A percentile compares a stretch with the other conserved stretches of the same genome.
Conservation (phyloP, 2,329 filamentous ascomycete genomes). For the Cordyceps cateniannulata region DNA sequence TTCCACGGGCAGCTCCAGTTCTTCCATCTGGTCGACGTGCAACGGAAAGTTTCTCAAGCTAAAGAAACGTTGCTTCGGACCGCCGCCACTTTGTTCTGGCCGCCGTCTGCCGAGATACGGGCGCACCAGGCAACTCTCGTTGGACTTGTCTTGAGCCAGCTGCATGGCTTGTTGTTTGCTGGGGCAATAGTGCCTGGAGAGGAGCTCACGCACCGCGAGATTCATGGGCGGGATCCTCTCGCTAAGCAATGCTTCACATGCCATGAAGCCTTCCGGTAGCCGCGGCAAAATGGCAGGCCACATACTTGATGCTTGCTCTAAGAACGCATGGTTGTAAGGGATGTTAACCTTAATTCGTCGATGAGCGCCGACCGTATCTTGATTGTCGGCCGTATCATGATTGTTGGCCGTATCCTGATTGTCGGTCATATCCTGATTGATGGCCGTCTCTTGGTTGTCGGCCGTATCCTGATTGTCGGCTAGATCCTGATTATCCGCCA, state of each 20-base stretch:
- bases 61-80: slow-evolving; percentile 20
- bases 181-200: slow-evolving; percentile 18
- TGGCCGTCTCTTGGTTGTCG: no score
- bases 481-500: no score
- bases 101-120: slow-evolving; percentile 38
- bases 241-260: slow-evolving; percentile 23
- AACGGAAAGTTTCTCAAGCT: slow-evolving; percentile 44
- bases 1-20: slow-evolving; percentile 27
- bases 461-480: no score
- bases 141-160: slow-evolving; percentile 20
- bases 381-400: no score
- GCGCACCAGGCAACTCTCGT: slow-evolving; percentile 43
- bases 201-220: slow-evolving; percentile 9
- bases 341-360: not conserved
- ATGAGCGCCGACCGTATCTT: no score
- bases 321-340: not conserved
- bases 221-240: slow-evolving; percentile 23
- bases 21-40: slow-evolving; percentile 42
- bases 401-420: no score
- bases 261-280: slow-evolving; percentile 7
- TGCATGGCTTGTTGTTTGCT: not conserved
- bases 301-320: not conserved
- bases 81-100: slow-evolving; percentile 1
- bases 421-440: no score
- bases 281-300: not conserved